Evolutionary conservation across 257 asterid species (phyloP).

Genomic region (Solanum medicagineum): DNA sequence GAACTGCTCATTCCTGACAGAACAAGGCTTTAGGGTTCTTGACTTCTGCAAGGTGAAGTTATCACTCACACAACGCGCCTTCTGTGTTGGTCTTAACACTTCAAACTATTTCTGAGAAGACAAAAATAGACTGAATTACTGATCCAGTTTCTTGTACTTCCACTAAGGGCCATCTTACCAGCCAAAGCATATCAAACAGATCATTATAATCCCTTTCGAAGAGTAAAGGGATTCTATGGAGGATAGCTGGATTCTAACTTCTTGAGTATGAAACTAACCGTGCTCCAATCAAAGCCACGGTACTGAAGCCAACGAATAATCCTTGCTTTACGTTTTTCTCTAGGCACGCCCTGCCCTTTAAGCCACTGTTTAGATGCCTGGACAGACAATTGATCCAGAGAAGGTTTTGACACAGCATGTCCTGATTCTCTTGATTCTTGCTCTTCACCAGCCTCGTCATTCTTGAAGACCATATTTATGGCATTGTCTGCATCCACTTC

Average conservation of each 20-base stretch:
- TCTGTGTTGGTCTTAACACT: neutral
- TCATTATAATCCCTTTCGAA: neutral
- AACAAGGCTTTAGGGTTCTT: neutral
- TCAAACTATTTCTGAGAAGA: neutral
- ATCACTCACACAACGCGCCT: neutral
- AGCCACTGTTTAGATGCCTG: slow-evolving; percentile 85
- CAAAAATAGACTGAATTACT: neutral
- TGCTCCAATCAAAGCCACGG: slow-evolving; percentile 76
- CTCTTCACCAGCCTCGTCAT: slow-evolving; percentile 23
- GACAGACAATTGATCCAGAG: slow-evolving; percentile 47
- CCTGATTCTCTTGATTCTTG: slow-evolving; percentile 36
- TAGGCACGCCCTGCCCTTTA: slow-evolving; percentile 35
- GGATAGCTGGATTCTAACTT: slow-evolving; percentile 42
- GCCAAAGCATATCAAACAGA: neutral
- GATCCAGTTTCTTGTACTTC: neutral
- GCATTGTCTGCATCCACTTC: slow-evolving; percentile 53
- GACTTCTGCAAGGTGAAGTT: neutral
- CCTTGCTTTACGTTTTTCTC: slow-evolving; percentile 60
- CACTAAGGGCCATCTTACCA: neutral
- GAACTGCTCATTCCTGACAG: neutral
- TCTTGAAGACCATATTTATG: slow-evolving; percentile 43
- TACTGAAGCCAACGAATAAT: slow-evolving; percentile 84
- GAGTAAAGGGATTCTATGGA: slow-evolving; percentile 16
- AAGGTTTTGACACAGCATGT: slow-evolving; percentile 47
- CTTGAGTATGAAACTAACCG: slow-evolving; percentile 33